Evolutionary conservation across 129 eudicot species (phyloP).

Genomic region (Tanacetum coccineum): DNA sequence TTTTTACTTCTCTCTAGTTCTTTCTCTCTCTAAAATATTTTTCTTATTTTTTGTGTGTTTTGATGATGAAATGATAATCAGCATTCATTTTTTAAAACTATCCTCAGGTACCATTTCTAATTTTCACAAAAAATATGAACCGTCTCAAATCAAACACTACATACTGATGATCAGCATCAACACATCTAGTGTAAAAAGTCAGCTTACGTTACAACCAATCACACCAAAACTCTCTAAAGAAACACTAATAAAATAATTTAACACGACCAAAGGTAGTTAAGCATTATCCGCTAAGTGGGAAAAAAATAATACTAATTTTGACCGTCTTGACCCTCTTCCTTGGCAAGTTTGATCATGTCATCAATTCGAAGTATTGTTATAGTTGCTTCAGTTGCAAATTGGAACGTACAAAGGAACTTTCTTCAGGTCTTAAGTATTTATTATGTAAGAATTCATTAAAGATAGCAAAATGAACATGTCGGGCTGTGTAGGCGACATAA

Average conservation of each 20-base stretch:
- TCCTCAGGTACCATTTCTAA: not conserved
- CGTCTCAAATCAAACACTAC: slow-evolving; percentile 18
- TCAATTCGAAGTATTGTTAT: slow-evolving; percentile 91
- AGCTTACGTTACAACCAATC: slow-evolving; percentile 18
- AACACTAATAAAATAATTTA: too few species aligned
- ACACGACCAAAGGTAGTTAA: too few species aligned
- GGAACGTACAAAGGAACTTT: slow-evolving; percentile 13
- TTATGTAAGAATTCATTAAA: too few species aligned
- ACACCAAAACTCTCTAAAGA: slow-evolving; percentile 25
- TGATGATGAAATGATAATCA: too few species aligned
- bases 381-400: slow-evolving; percentile 99
- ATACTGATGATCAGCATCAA: slow-evolving; percentile 8
- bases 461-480: not conserved
- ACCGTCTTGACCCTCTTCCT: slow-evolving; percentile 85
- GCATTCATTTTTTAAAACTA: too few species aligned
- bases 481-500: too few species aligned
- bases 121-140: not conserved
- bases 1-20: too few species aligned
- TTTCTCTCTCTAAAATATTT: too few species aligned
- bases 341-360: slow-evolving; percentile 85
- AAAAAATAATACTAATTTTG: slow-evolving; percentile 24
- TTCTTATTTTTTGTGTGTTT: too few species aligned
- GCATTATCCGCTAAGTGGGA: not conserved
- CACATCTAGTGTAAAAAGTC: slow-evolving; percentile 17
- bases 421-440: not conserved